These are phyloP conservation scores for Backusella circina DNA, from an alignment of 192 early-diverging fungal species.

Conservation along the genomic window DNA sequence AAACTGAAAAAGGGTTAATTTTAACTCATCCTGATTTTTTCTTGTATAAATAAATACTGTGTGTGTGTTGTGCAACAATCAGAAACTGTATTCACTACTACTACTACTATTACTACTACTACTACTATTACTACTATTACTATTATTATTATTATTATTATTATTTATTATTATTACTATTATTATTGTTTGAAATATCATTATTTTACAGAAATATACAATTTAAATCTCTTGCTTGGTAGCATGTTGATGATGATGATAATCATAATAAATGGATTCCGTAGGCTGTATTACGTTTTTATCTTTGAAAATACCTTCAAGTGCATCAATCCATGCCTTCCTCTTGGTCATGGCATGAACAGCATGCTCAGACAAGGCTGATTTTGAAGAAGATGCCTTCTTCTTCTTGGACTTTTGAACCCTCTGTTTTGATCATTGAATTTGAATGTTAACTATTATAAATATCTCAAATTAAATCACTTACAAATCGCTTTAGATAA, in stretches of 20 bases:
- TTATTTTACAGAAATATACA: conserved; percentile 4
- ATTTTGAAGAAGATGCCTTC: conserved; percentile 43
- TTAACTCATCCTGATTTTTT: neutral
- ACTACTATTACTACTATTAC: too few species aligned
- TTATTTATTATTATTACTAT: too few species aligned
- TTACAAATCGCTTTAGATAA: conserved; percentile 83
- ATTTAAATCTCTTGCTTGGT: neutral
- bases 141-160: too few species aligned
- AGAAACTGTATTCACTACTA: too few species aligned
- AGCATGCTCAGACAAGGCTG: conserved; percentile 60
- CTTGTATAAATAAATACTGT: neutral
- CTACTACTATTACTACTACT: too few species aligned
- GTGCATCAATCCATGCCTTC: conserved; percentile 56
- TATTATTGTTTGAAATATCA: neutral
- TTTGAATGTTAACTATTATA: neutral
- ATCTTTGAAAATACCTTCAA: conserved; percentile 49
- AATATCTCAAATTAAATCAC: conserved; percentile 18
- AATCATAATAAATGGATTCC: conserved; percentile 37
- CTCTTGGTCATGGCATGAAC: conserved; percentile 63
- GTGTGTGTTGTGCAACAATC: neutral
- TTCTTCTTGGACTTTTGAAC: conserved; percentile 69
- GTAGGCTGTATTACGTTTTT: conserved; percentile 41
- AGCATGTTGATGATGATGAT: neutral
- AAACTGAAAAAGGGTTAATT: neutral
- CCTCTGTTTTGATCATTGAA: conserved; percentile 24